Conservation (phyloP, 495 filamentous ascomycete species). For the Xylaria longipes region DNA sequence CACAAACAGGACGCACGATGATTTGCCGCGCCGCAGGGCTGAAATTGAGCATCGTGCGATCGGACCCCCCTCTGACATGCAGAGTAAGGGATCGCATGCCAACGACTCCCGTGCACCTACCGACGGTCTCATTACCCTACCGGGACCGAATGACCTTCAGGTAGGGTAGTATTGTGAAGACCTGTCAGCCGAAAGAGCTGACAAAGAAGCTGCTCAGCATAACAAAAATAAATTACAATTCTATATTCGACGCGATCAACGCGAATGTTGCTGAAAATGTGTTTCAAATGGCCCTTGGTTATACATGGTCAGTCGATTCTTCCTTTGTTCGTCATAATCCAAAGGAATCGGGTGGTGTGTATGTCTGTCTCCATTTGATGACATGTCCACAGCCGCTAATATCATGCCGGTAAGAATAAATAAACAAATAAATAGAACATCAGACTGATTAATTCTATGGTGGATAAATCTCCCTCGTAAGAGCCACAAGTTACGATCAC, state of each 20-base stretch:
- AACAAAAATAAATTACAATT: constrained; percentile 4
- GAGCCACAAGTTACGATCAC: background rate
- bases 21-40: constrained; percentile 25
- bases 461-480: background rate
- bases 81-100: background rate
- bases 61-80: constrained; percentile 25
- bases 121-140: background rate
- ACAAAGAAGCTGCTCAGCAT: constrained; percentile 2
- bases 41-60: constrained; percentile 21
- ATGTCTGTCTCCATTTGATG: background rate
- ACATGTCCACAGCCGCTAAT: background rate
- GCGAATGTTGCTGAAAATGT: background rate
- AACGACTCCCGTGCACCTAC: constrained; percentile 12
- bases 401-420: background rate
- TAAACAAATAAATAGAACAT: constrained; percentile 9
- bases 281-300: background rate
- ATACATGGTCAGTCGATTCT: background rate
- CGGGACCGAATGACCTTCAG: constrained; percentile 15
- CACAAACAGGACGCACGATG: background rate
- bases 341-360: background rate
- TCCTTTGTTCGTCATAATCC: background rate
- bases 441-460: background rate
- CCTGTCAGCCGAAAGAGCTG: constrained; percentile 12
- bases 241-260: background rate
- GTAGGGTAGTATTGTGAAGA: constrained; percentile 11